Conservation (phyloP, 106 monocot genomes). For the Cymbidium sinense region DNA sequence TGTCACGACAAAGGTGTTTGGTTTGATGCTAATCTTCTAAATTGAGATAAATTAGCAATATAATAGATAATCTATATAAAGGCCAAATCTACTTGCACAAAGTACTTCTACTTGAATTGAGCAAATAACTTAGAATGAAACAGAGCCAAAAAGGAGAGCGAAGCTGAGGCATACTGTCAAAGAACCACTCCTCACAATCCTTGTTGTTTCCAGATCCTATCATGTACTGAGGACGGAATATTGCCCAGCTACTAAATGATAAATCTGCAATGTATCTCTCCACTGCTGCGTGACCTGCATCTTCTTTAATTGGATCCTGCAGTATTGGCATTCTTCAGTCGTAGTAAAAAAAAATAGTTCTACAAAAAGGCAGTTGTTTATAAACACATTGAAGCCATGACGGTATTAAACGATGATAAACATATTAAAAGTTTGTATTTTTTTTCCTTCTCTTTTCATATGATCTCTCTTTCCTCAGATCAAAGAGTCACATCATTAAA, state of each 20-base stretch:
- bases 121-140: not conserved
- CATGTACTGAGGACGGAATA: constrained; percentile 96
- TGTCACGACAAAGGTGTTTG: not conserved
- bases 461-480: too few species aligned
- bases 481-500: too few species aligned
- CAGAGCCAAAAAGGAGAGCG: not conserved
- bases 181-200: constrained; percentile 99
- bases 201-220: constrained; percentile 98
- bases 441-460: too few species aligned
- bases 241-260: constrained; percentile 68
- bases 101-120: not conserved
- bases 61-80: not conserved
- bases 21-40: not conserved
- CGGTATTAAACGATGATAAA: too few species aligned
- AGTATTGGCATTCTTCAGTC: not conserved
- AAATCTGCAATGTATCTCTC: constrained; percentile 78
- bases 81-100: too few species aligned
- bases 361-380: too few species aligned
- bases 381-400: too few species aligned
- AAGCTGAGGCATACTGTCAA: constrained; percentile 59
- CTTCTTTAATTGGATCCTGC: constrained; percentile 78
- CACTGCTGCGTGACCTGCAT: constrained; percentile 74
- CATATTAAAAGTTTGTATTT: too few species aligned
- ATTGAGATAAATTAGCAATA: not conserved
- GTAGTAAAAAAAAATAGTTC: too few species aligned